Conservation (phyloP, 2,329 filamentous ascomycete species). For the Teratosphaeria nubilosa region DNA sequence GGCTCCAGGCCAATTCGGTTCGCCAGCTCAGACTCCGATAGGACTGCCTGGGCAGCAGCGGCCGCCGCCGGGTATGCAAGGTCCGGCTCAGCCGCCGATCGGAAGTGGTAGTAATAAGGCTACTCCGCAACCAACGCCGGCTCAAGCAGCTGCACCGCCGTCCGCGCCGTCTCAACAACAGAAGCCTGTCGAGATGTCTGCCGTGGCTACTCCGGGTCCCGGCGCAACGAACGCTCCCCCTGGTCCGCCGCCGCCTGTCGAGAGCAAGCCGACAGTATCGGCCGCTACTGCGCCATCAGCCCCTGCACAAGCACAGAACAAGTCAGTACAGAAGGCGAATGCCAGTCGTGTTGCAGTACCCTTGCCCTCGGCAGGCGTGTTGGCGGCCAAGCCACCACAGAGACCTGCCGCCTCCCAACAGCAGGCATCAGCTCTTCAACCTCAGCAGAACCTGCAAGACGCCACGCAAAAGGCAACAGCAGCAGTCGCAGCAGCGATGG, state of each 20-base stretch:
- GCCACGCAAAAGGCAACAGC: constrained; percentile 66
- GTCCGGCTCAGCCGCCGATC: constrained; percentile 27
- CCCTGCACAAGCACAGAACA: constrained; percentile 27
- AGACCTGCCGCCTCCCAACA: constrained; percentile 2
- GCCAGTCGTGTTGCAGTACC: constrained; percentile 51
- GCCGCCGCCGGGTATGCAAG: constrained; percentile 37
- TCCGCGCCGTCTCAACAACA: constrained; percentile 13
- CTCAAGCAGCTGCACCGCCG: neutral
- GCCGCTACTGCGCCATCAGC: constrained; percentile 45
- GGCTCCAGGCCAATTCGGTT: constrained; percentile 30
- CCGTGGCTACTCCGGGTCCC: constrained; percentile 31
- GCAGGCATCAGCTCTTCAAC: constrained; percentile 1
- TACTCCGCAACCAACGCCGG: constrained; percentile 18
- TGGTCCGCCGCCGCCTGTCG: constrained; percentile 54
- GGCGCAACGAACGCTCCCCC: constrained; percentile 37
- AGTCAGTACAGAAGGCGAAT: constrained; percentile 31
- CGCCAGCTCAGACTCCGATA: constrained; percentile 36
- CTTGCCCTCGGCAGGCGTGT: constrained; percentile 37
- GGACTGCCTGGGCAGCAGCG: constrained; percentile 44
- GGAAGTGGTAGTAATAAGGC: constrained; percentile 25
- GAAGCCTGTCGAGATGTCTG: constrained; percentile 26
- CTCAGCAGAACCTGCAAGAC: constrained; percentile 26
- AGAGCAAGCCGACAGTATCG: constrained; percentile 53
- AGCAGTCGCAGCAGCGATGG: constrained; percentile 72
- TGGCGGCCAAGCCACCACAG: constrained; percentile 15